Conservation (phyloP, 768 basidiomycete genomes). For the Hysterangium stoloniferum region DNA sequence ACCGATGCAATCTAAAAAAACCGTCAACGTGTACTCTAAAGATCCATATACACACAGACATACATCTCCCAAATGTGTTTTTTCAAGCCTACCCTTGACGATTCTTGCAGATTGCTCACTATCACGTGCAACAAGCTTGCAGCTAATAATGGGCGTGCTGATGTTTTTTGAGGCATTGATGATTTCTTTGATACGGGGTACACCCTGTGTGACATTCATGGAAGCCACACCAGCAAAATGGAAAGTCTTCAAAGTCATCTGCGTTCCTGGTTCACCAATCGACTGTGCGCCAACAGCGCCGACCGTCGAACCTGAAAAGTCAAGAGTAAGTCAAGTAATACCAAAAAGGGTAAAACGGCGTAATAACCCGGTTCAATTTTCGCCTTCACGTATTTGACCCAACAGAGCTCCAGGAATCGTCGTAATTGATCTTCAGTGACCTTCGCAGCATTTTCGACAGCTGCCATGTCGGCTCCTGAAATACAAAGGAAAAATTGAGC, state of each 20-base stretch:
- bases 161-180: conserved; percentile 98
- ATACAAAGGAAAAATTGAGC: conserved; percentile 7
- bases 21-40: neutral
- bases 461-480: conserved; percentile 55
- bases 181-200: conserved; percentile 99
- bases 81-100: conserved; percentile 93
- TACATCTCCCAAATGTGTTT: conserved; percentile 90
- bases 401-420: conserved; percentile 78
- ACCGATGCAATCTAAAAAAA: conserved; percentile 70
- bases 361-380: conserved; percentile 86
- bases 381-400: conserved; percentile 88
- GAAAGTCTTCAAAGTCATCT: conserved; percentile 99
- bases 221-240: conserved; percentile 99
- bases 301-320: conserved; percentile 76
- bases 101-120: conserved; percentile 95
- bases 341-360: neutral
- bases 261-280: conserved; percentile 97
- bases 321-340: neutral
- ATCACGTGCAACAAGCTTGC: conserved; percentile 76
- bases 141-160: conserved; percentile 97
- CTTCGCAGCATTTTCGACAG: conserved; percentile 86
- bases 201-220: conserved; percentile 99
- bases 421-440: conserved; percentile 78
- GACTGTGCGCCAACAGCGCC: conserved; percentile 98
- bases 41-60: conserved; percentile 19